These are phyloP conservation scores for Arbutus unedo DNA, from an alignment of 148 eudicot genomes.

Conservation along the genomic window DNA sequence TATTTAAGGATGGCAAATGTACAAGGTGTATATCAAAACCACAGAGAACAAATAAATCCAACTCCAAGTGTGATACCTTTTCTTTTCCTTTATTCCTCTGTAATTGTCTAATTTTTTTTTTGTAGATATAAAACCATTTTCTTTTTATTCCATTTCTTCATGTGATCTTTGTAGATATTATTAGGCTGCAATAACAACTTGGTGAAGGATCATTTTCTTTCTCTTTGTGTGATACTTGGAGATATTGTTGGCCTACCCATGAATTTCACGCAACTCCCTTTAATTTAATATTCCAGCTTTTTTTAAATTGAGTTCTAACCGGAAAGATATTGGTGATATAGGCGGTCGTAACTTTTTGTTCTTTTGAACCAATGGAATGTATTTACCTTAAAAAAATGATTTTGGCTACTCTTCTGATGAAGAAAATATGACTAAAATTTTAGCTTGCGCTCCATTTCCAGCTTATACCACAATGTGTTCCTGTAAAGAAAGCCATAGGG, in stretches of 20 bases:
- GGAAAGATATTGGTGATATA: not conserved
- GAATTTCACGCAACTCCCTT: not conserved
- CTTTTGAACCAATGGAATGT: not conserved
- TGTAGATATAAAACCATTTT: not conserved
- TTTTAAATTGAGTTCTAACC: not conserved
- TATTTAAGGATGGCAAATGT: not conserved
- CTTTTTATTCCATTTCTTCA: not conserved
- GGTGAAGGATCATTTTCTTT: not conserved
- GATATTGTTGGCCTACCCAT: not conserved
- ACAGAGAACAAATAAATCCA: not conserved
- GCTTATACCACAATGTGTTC: not conserved
- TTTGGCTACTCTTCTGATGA: not conserved
- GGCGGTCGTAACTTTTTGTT: not conserved
- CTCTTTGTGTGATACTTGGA: not conserved
- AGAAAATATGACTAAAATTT: not conserved
- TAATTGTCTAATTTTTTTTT: not conserved
- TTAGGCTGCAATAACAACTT: conserved; percentile 1
- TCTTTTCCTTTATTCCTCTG: not conserved
- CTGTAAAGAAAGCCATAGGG: not conserved
- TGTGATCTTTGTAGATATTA: not conserved
- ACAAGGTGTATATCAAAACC: not conserved
- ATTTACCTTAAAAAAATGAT: not conserved
- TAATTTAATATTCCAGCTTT: not conserved
- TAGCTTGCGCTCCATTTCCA: not conserved
- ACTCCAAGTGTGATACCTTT: not conserved